Conservation (phyloP, 768 basidiomycete genomes). For the Suillus spraguei region DNA sequence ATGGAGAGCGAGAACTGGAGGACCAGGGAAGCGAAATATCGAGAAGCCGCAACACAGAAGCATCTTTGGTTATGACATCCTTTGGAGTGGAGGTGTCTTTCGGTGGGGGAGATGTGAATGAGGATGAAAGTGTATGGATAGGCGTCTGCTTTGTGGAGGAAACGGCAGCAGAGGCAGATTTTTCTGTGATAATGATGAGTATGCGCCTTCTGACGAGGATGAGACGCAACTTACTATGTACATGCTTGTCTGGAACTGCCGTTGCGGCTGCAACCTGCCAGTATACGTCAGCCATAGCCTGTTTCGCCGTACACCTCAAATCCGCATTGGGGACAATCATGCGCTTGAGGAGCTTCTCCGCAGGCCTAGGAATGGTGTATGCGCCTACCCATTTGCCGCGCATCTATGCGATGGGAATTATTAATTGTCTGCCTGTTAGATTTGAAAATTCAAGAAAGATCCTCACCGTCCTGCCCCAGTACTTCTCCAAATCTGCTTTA, state of each 20-base stretch:
- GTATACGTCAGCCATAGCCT: constrained; percentile 67
- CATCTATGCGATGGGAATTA: constrained; percentile 41
- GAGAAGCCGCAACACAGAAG: constrained; percentile 29
- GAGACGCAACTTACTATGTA: constrained; percentile 43
- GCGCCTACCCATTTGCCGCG: constrained; percentile 84
- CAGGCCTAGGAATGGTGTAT: constrained; percentile 58
- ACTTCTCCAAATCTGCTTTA: constrained; percentile 80
- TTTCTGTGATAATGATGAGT: constrained; percentile 27
- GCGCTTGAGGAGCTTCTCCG: constrained; percentile 68
- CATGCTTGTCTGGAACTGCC: constrained; percentile 15
- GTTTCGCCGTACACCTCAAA: constrained; percentile 67
- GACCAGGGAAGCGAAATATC: constrained; percentile 39
- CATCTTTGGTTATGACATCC: constrained; percentile 25
- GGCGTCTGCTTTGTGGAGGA: constrained; percentile 15
- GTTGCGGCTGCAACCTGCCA: constrained; percentile 49
- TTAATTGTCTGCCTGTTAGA: neutral
- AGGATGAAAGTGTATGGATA: constrained; percentile 22
- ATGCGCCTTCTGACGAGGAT: constrained; percentile 4
- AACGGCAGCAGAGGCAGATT: constrained; percentile 31
- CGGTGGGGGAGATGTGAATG: constrained; percentile 22
- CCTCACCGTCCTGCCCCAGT: constrained; percentile 82
- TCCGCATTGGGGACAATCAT: constrained; percentile 88
- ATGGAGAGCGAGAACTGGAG: constrained; percentile 22
- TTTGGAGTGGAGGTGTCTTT: constrained; percentile 23
- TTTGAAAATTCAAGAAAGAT: neutral